These are phyloP conservation scores for Pythium aquatile DNA, from an alignment of 352 stramenopile genomes.

Conservation along the genomic window DNA sequence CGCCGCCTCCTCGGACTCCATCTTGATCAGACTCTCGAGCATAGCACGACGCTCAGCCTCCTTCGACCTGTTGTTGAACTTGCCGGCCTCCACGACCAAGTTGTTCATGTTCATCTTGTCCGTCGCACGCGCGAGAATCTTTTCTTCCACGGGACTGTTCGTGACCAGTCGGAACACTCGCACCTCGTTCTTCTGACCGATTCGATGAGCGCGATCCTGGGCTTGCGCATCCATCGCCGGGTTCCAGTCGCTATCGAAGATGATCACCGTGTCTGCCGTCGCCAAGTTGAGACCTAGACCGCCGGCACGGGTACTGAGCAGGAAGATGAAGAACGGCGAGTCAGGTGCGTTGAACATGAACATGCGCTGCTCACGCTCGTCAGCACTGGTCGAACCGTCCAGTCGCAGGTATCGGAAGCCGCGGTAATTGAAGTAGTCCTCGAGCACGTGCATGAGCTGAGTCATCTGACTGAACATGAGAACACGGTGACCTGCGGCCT, in stretches of 20 bases:
- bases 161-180: conserved; percentile 85
- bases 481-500: conserved; percentile 89
- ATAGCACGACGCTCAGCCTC: conserved; percentile 82
- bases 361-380: conserved; percentile 97
- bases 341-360: conserved; percentile 96
- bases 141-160: conserved; percentile 86
- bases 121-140: conserved; percentile 82
- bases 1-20: conserved; percentile 83
- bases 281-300: conserved; percentile 98
- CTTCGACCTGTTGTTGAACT: conserved; percentile 88
- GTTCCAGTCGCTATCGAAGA: conserved; percentile 99
- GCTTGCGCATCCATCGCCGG: conserved; percentile 95
- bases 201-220: conserved; percentile 90
- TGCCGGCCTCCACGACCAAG: conserved; percentile 84
- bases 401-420: conserved; percentile 95
- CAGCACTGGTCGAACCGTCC: conserved; percentile 94
- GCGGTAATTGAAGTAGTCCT: conserved; percentile 89
- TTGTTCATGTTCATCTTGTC: conserved; percentile 94
- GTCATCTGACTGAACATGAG: conserved; percentile 93
- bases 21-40: conserved; percentile 87
- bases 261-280: conserved; percentile 98
- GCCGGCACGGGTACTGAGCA: conserved; percentile 96
- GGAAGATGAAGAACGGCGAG: conserved; percentile 94
- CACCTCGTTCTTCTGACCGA: conserved; percentile 91
- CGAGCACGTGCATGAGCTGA: conserved; percentile 88